Evolutionary conservation across 1,284 basidiomycete species (phyloP), one percentile per base, ranked within the genome.

Genomic region (Austroboletus niveus): DNA sequence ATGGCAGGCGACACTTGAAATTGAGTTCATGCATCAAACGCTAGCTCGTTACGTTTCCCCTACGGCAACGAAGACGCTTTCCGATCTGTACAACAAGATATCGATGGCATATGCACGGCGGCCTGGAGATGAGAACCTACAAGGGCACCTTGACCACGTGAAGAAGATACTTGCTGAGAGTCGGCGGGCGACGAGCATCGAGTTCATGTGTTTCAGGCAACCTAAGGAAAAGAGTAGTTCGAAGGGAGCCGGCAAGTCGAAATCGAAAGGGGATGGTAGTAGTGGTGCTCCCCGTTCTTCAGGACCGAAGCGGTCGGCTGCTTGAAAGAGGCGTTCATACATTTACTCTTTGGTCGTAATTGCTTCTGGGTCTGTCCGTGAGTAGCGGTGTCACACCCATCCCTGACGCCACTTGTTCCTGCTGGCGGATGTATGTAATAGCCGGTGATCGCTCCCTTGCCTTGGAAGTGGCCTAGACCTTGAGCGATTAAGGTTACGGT

Each of bases 1-100:
- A n/a, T 15, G 0, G 24, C 62, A 97, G 89, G 96, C 97, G 3
- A 99, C 97, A 3, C 83, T 99, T 30, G 97, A 99, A 72, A 98
- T 98, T 60, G 97, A 99, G 72, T 99, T 98, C 73, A 85, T 98
- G 73, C 95, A 99, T 70, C 96, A 98, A 73, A 95, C 92, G 6
- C 78, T 99, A 38, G 83, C 87, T 30, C 85, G 88, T 55, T 96
- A 95, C 69, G 89, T 98, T 42, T 90, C 90, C 4, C 76, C 86
- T 0, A 66, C 79, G 5, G 92, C 96, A 5, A 89, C 91, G 48
- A 82, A 84, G 63, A 89, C 84, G 42, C 79, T 99, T 27, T 90
- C 92, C 40, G 87, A 94, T 53, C 81, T 98, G 35, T 99, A 99
- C 75, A 91, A 89, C 65, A 92, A 89, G 61, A 98, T 99, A 62